These are phyloP conservation scores for Penicillium sp. DNA, from an alignment of 2,329 filamentous ascomycete species.

Conservation along the genomic window DNA sequence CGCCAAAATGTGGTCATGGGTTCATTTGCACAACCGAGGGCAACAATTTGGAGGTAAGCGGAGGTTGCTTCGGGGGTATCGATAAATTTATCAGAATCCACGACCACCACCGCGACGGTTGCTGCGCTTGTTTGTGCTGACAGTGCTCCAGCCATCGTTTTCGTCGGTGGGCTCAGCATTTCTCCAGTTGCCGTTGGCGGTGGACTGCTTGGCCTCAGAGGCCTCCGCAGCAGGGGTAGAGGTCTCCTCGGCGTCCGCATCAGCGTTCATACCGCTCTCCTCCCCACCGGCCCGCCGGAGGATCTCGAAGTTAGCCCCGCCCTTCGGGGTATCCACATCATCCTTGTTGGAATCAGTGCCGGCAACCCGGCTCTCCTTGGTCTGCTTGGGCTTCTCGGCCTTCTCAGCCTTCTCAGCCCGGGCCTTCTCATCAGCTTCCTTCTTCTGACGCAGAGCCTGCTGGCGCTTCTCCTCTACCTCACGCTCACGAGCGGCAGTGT, in stretches of 20 bases:
- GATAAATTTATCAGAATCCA: constrained; percentile 40
- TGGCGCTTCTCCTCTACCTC: constrained; percentile 87
- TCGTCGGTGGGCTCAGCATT: constrained; percentile 35
- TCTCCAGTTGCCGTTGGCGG: constrained; percentile 47
- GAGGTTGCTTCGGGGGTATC: constrained; percentile 32
- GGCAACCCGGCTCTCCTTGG: constrained; percentile 30
- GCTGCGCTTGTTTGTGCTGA: constrained; percentile 45
- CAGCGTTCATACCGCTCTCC: constrained; percentile 50
- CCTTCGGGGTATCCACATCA: constrained; percentile 39
- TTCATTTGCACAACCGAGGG: not conserved
- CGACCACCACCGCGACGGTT: constrained; percentile 45
- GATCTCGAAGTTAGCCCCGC: constrained; percentile 55
- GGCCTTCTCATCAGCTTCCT: constrained; percentile 55
- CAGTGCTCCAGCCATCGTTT: constrained; percentile 52
- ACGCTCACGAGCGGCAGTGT: constrained; percentile 84
- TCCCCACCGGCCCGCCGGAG: constrained; percentile 52
- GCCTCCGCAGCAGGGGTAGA: constrained; percentile 44
- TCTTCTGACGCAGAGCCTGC: constrained; percentile 73
- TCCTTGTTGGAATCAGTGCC: constrained; percentile 45
- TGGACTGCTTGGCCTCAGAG: constrained; percentile 55
- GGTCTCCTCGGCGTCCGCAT: constrained; percentile 53
- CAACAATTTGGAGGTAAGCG: constrained; percentile 10
- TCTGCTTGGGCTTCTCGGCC: constrained; percentile 59
- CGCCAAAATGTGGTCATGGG: not conserved
- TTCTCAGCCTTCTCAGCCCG: constrained; percentile 63